phyloP scores from a whole-genome alignment of 1,284 basidiomycete species.

The Leccinum brunneo-olivaceum region DNA sequence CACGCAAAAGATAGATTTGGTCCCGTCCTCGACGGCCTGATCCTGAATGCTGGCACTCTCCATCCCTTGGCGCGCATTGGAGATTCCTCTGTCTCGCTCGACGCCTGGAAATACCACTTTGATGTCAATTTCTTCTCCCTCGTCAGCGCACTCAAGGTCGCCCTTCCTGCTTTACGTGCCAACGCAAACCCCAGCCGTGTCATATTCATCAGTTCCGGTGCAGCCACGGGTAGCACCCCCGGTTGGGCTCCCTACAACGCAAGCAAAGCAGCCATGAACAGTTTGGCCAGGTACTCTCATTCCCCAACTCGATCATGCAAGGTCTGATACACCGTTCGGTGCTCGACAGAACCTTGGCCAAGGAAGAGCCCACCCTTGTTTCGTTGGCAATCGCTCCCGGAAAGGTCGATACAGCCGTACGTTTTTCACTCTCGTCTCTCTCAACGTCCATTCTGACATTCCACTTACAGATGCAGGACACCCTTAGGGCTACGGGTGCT shows the following conservation, averaged over 20 bases:
- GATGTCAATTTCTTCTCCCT: slow-evolving; percentile 85
- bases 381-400: slow-evolving; percentile 79
- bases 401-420: slow-evolving; percentile 71
- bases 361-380: slow-evolving; percentile 72
- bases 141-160: slow-evolving; percentile 55
- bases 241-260: slow-evolving; percentile 80
- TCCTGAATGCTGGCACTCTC: slow-evolving; percentile 76
- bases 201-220: slow-evolving; percentile 78
- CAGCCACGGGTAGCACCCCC: slow-evolving; percentile 59
- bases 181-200: slow-evolving; percentile 58
- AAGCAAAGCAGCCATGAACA: slow-evolving; percentile 81
- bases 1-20: slow-evolving; percentile 46
- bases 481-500: slow-evolving; percentile 42
- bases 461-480: slow-evolving; percentile 59
- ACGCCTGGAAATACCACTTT: slow-evolving; percentile 60
- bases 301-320: slow-evolving; percentile 6
- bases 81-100: slow-evolving; percentile 32
- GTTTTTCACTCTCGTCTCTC: slow-evolving; percentile 2
- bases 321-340: slow-evolving; percentile 7
- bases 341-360: slow-evolving; percentile 62
- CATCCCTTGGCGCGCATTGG: slow-evolving; percentile 43
- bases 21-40: slow-evolving; percentile 58
- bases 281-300: slow-evolving; percentile 54
- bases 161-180: slow-evolving; percentile 62
- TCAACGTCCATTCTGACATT: slow-evolving; percentile 1